Conservation (phyloP, 75 land plant genomes). For the Selaginella tamariscina region DNA sequence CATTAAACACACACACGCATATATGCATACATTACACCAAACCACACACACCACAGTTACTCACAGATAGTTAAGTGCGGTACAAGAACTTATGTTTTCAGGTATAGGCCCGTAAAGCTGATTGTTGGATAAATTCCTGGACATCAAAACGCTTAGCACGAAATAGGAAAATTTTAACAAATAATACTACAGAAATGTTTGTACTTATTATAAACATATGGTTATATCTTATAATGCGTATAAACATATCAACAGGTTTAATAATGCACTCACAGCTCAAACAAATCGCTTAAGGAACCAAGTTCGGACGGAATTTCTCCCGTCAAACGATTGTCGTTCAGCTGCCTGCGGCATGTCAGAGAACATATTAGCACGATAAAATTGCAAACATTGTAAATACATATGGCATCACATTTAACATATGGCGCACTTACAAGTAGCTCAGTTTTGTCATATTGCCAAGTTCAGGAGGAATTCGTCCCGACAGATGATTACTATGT, state of each 20-base stretch:
- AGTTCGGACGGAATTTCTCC: conserved; percentile 73
- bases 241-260: too few relatives aligned
- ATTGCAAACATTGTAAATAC: background rate
- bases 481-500: conserved; percentile 63
- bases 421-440: conserved; percentile 20
- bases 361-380: too few relatives aligned
- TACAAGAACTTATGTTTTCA: conserved; percentile 70
- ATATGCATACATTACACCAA: background rate
- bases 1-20: conserved; percentile 1
- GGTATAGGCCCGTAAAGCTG: conserved; percentile 78
- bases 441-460: conserved; percentile 67
- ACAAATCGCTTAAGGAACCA: conserved; percentile 53
- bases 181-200: background rate
- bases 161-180: conserved; percentile 2
- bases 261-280: conserved; percentile 53
- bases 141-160: background rate
- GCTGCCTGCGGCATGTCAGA: too few relatives aligned
- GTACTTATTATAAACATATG: too few relatives aligned
- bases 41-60: background rate
- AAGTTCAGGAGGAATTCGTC: conserved; percentile 78
- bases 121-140: conserved; percentile 77
- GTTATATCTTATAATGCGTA: too few relatives aligned
- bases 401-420: background rate
- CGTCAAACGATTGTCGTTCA: conserved; percentile 57
- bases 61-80: conserved; percentile 42